These are phyloP conservation scores for Inga laurina DNA, from an alignment of 306 rosid species.

Conservation along the genomic window DNA sequence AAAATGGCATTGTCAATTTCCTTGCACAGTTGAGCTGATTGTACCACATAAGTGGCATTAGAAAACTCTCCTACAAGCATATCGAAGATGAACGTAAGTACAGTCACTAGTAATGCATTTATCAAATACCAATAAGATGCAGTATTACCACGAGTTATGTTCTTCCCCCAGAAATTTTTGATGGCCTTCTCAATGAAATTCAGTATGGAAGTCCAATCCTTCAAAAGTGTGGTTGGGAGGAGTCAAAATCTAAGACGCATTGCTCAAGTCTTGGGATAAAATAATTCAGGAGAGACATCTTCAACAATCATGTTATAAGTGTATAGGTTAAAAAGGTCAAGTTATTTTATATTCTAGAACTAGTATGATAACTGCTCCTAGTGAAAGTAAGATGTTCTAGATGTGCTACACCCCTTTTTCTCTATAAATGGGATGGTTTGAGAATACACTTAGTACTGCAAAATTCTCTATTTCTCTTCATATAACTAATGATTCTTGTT, in stretches of 20 bases:
- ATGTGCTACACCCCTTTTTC: neutral
- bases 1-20: conserved; percentile 41
- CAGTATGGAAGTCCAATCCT: conserved; percentile 77
- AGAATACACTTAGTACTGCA: neutral
- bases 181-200: conserved; percentile 37
- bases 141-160: conserved; percentile 51
- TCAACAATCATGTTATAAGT: conserved; percentile 5
- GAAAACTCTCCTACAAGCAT: conserved; percentile 45
- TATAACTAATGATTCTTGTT: neutral
- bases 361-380: neutral
- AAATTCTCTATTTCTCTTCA: neutral
- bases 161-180: conserved; percentile 60
- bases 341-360: neutral
- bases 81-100: conserved; percentile 32
- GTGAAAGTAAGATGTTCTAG: neutral
- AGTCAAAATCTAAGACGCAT: conserved; percentile 23
- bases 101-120: conserved; percentile 14
- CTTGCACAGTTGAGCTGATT: conserved; percentile 40
- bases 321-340: neutral
- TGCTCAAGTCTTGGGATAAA: neutral
- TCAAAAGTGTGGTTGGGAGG: conserved; percentile 8
- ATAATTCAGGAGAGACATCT: conserved; percentile 16
- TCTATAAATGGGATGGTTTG: neutral
- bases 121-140: conserved; percentile 34
- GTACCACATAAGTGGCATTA: conserved; percentile 30